Evolutionary conservation across 441 rosid genomes (phyloP), one percentile per base, ranked within the genome.

Genomic region (Flueggea neowawraea): DNA sequence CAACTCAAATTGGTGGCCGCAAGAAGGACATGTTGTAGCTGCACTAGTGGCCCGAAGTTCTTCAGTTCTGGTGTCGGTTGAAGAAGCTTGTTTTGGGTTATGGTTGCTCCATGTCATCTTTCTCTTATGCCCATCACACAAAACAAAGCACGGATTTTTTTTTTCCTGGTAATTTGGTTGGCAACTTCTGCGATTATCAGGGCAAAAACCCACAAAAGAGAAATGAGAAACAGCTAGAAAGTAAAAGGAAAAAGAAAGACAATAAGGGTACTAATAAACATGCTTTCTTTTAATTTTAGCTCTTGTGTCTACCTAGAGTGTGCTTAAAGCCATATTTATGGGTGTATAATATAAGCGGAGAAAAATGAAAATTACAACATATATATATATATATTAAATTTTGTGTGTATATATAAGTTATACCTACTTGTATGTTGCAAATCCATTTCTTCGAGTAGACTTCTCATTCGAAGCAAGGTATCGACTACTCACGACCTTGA

Each of bases 71-170:
- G 28, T 0, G 28, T 22, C 54, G 16, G 67, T 36, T 44, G 58
- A 60, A 57, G 49, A 32, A 15, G 54, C 6, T 47, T 36, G 66
- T 62, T 52, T 55, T 52, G 10, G 59, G 51, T 72, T 84, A 45
- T 76, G 81, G 13, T 71, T 77, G 77, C 87, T 81, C 93, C 90
- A 84, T 66, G 84, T 66, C 96, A 90, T 92, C 58, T 78, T 67
- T 39, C 55, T 53, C 67, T 63, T 64, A 49, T 66, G 72, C 82
- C 71, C 78, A 70, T 75, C 43, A 22, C 1, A 22, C 28, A 22
- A 22, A 1, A 22, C 28, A 22, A 22, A 22, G 2, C 28, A 22
- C 28, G 28, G 2, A 22, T 22, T 22, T 1, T 2, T 22, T 22
- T 22, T 22, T 22, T 22, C 2, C 28, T 22, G 28, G 28, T 22